These are phyloP conservation scores for Mycosarcoma mackinlayi DNA, from an alignment of 1,284 basidiomycete genomes.

Conservation along the genomic window DNA sequence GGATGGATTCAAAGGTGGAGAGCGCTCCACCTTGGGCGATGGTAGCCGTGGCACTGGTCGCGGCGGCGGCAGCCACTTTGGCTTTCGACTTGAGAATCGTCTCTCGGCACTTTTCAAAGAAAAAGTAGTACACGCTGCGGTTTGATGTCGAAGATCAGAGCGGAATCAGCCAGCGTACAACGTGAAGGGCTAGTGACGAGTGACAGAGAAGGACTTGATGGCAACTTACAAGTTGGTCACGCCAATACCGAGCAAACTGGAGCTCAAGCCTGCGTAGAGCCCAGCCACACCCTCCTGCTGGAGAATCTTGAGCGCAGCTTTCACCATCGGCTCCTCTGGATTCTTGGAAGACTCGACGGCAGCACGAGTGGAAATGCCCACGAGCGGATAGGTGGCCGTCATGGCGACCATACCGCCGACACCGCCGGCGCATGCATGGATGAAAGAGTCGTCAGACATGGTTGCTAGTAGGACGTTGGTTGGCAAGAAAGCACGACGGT, in stretches of 20 bases:
- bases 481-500: neutral
- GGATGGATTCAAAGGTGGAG: conserved; percentile 85
- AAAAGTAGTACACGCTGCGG: conserved; percentile 69
- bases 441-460: conserved; percentile 76
- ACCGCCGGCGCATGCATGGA: conserved; percentile 90
- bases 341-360: conserved; percentile 87
- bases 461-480: neutral
- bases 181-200: neutral
- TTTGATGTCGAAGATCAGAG: neutral
- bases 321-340: conserved; percentile 72
- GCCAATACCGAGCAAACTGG: conserved; percentile 88
- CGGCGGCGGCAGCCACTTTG: conserved; percentile 70
- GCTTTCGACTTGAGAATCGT: conserved; percentile 64
- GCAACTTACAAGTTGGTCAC: conserved; percentile 81
- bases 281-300: conserved; percentile 85
- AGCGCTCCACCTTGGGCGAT: conserved; percentile 71
- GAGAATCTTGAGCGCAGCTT: conserved; percentile 78
- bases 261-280: conserved; percentile 87
- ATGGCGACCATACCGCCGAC: conserved; percentile 81
- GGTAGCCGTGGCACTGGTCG: conserved; percentile 53
- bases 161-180: neutral
- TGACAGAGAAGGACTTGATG: no score
- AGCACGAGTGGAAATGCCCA: conserved; percentile 90
- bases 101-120: conserved; percentile 69
- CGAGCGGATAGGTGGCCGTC: conserved; percentile 74